Conservation (phyloP, 2,329 filamentous ascomycete species). For the Phialemonium atrogriseum region DNA sequence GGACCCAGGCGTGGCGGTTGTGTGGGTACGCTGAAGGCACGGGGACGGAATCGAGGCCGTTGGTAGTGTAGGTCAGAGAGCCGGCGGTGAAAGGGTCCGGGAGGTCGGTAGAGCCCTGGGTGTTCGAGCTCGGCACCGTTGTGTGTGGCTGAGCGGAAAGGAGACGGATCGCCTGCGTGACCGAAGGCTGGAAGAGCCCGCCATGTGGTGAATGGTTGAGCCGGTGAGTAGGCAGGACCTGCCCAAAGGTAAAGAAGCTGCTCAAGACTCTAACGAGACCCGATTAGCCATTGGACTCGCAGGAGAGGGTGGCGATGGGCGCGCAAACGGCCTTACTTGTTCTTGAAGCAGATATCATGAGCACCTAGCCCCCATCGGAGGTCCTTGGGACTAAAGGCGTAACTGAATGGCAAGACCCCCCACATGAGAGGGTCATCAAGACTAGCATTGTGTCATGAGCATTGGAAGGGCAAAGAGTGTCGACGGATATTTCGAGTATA, state of each 20-base stretch:
- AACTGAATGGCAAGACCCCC: constrained; percentile 74
- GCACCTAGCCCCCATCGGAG: constrained; percentile 85
- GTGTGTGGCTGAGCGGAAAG: constrained; percentile 49
- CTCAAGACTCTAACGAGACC: constrained; percentile 62
- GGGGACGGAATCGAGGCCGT: constrained; percentile 54
- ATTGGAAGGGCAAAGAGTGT: not conserved
- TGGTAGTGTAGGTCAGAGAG: constrained; percentile 53
- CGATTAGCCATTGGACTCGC: too few species aligned
- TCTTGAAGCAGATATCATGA: constrained; percentile 92
- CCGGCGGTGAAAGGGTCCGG: constrained; percentile 42
- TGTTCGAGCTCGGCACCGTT: constrained; percentile 4
- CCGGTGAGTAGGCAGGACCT: constrained; percentile 85
- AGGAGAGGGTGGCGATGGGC: not conserved
- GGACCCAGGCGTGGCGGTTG: constrained; percentile 75
- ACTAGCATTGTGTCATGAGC: constrained; percentile 24
- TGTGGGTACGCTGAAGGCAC: constrained; percentile 64
- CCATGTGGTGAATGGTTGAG: constrained; percentile 68
- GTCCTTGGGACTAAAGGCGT: constrained; percentile 64
- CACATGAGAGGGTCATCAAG: constrained; percentile 92
- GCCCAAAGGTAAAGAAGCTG: constrained; percentile 80
- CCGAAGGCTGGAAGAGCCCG: constrained; percentile 82
- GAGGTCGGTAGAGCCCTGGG: not conserved
- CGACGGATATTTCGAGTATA: constrained; percentile 23
- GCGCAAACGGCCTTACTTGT: constrained; percentile 47
- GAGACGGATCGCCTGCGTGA: constrained; percentile 77